Conservation (phyloP, 352 stramenopile genomes). For the Paralagenidium karlingii region DNA sequence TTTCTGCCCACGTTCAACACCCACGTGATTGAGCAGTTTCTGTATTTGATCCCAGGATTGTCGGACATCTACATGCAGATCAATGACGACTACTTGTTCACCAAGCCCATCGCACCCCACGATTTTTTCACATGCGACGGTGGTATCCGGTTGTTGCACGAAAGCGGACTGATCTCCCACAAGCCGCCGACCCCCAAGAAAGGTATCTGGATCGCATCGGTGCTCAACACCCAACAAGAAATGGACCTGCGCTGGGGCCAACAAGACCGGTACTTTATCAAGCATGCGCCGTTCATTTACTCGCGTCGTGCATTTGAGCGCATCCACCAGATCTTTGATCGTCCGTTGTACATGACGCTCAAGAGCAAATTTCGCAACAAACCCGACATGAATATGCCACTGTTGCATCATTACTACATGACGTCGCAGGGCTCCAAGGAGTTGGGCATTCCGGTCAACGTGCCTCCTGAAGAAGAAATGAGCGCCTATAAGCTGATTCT, state of each 20-base stretch:
- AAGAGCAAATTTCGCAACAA: slow-evolving; percentile 79
- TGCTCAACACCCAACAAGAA: slow-evolving; percentile 81
- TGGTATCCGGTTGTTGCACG: slow-evolving; percentile 68
- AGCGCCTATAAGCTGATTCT: slow-evolving; percentile 74
- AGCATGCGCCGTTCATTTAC: slow-evolving; percentile 83
- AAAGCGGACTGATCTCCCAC: slow-evolving; percentile 66
- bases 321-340: slow-evolving; percentile 80
- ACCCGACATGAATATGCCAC: slow-evolving; percentile 81
- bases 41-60: slow-evolving; percentile 73
- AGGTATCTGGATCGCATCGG: slow-evolving; percentile 78
- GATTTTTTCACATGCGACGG: slow-evolving; percentile 83
- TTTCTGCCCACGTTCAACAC: slow-evolving; percentile 83
- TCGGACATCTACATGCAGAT: slow-evolving; percentile 84
- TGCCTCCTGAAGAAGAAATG: slow-evolving; percentile 62
- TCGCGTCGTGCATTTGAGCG: slow-evolving; percentile 73
- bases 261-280: slow-evolving; percentile 74
- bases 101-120: slow-evolving; percentile 60
- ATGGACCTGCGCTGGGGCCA: slow-evolving; percentile 78
- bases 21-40: slow-evolving; percentile 82
- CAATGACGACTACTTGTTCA: slow-evolving; percentile 86
- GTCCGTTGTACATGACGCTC: slow-evolving; percentile 67
- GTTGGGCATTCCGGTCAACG: slow-evolving; percentile 65
- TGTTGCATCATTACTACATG: slow-evolving; percentile 85
- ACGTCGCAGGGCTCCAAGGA: slow-evolving; percentile 63
- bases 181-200: slow-evolving; percentile 60